A percentile compares a stretch with the other conserved stretches of the same genome.
Evolutionary conservation across 768 basidiomycete genomes (phyloP).

Genomic region (Auriscalpium vulgare): DNA sequence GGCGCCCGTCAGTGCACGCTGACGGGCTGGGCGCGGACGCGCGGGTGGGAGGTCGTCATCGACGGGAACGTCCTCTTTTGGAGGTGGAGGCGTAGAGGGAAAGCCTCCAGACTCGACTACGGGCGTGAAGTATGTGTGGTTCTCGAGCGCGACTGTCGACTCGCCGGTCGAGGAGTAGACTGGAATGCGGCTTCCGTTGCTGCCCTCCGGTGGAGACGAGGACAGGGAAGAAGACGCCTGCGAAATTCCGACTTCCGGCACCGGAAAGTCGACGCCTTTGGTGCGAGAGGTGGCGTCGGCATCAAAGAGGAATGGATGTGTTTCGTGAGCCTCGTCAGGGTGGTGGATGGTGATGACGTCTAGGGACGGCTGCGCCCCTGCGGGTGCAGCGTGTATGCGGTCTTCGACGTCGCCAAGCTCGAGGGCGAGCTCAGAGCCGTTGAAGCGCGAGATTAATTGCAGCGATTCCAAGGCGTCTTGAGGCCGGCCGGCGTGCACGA

Average conservation of each 20-base stretch:
- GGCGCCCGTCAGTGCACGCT: background rate
- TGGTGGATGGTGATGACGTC: background rate
- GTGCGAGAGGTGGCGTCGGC: background rate
- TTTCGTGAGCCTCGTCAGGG: background rate
- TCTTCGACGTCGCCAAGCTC: conserved; percentile 66
- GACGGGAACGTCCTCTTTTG: background rate
- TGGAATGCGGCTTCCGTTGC: background rate
- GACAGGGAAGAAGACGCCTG: background rate
- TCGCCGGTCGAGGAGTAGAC: conserved; percentile 21
- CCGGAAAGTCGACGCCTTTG: background rate
- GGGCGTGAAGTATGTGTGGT: conserved; percentile 22
- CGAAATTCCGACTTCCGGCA: background rate
- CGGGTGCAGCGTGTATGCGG: conserved; percentile 17
- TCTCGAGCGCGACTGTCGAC: conserved; percentile 18
- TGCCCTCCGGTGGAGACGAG: background rate
- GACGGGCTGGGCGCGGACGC: conserved; percentile 2
- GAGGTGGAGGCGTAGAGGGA: too few relatives aligned
- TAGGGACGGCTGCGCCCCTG: background rate
- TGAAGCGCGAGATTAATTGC: conserved; percentile 78
- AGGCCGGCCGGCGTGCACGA: conserved; percentile 81
- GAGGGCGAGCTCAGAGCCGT: conserved; percentile 64
- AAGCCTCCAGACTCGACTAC: background rate
- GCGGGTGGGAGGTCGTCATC: conserved; percentile 1
- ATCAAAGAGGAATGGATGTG: background rate
- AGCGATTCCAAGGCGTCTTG: conserved; percentile 80